Percentiles rank a stretch among this genome's conserved stretches.
Evolutionary conservation across 2,329 filamentous ascomycete genomes (phyloP).

Genomic region (Cladosporium halotolerans): DNA sequence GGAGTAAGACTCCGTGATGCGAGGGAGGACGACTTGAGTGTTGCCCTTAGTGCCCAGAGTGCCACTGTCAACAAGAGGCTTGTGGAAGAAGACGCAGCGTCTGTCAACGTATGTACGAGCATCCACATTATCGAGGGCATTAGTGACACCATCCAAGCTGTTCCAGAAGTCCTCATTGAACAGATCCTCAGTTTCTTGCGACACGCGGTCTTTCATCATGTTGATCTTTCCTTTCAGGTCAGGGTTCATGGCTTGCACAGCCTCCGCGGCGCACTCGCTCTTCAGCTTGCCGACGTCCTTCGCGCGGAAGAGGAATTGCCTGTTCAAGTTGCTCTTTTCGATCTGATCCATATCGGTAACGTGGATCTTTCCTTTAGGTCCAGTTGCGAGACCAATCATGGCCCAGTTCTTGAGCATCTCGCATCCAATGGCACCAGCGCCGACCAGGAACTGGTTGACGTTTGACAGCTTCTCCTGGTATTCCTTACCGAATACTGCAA

Average conservation of each 20-base stretch:
- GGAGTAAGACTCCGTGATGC: conserved; percentile 92
- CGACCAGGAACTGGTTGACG: conserved; percentile 86
- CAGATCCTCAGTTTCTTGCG: conserved; percentile 82
- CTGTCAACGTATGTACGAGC: conserved; percentile 94
- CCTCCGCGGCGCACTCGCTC: conserved; percentile 85
- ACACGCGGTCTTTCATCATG: conserved; percentile 81
- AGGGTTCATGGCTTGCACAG: conserved; percentile 93
- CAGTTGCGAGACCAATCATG: conserved; percentile 90
- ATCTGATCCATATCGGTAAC: conserved; percentile 99
- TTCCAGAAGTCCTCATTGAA: conserved; percentile 95
- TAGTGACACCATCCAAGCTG: conserved; percentile 82
- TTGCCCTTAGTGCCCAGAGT: conserved; percentile 99
- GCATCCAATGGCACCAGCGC: conserved; percentile 93
- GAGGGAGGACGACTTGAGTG: conserved; percentile 88
- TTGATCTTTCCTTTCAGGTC: conserved; percentile 82
- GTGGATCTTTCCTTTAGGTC: conserved; percentile 79
- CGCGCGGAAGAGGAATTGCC: conserved; percentile 90
- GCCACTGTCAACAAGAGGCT: conserved; percentile 90
- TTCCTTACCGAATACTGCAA: conserved; percentile 88
- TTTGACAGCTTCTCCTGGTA: conserved; percentile 93
- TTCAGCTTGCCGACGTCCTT: conserved; percentile 94
- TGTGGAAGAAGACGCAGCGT: conserved; percentile 96
- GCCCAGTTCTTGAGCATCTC: conserved; percentile 99
- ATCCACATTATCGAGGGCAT: conserved; percentile 95
- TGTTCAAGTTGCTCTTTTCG: conserved; percentile 96